These are phyloP conservation scores for Prototheca wickerhamii DNA, from an alignment of 163 green algal species.

Conservation along the genomic window DNA sequence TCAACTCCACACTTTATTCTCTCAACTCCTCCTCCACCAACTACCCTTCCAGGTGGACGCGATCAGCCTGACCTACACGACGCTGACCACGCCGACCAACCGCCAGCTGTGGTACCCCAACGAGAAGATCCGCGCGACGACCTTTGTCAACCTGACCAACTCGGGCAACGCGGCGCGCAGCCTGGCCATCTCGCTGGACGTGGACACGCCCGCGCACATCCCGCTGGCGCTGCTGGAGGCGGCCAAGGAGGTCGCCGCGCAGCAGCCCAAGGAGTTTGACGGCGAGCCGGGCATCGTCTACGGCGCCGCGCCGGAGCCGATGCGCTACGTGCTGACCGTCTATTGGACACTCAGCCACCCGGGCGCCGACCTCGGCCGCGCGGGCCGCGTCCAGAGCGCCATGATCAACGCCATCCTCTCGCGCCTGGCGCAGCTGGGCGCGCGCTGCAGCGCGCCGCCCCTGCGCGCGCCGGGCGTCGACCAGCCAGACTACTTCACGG, in stretches of 20 bases:
- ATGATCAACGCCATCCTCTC: conserved; percentile 5
- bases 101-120: conserved; percentile 25
- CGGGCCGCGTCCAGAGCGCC: neutral
- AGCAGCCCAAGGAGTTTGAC: conserved; percentile 16
- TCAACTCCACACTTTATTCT: conserved; percentile 43
- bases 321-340: conserved; percentile 35
- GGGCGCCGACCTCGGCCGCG: conserved; percentile 12
- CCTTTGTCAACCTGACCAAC: conserved; percentile 20
- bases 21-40: conserved; percentile 24
- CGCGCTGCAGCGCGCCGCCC: neutral
- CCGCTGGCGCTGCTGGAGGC: conserved; percentile 8
- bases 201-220: conserved; percentile 7
- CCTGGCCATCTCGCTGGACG: conserved; percentile 26
- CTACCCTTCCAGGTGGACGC: conserved; percentile 13
- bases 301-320: conserved; percentile 11
- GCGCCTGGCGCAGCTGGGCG: conserved; percentile 2
- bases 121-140: conserved; percentile 7
- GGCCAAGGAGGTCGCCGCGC: neutral
- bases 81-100: conserved; percentile 4
- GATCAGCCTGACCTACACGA: conserved; percentile 17
- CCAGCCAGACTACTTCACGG: neutral
- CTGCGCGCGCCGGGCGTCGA: neutral
- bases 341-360: conserved; percentile 21
- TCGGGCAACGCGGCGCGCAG: conserved; percentile 27
- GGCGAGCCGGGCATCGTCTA: conserved; percentile 7